Percentiles rank a stretch among this genome's conserved stretches.
Evolutionary conservation across 768 basidiomycete species (phyloP).

Genomic region (Myochromella boudieri): DNA sequence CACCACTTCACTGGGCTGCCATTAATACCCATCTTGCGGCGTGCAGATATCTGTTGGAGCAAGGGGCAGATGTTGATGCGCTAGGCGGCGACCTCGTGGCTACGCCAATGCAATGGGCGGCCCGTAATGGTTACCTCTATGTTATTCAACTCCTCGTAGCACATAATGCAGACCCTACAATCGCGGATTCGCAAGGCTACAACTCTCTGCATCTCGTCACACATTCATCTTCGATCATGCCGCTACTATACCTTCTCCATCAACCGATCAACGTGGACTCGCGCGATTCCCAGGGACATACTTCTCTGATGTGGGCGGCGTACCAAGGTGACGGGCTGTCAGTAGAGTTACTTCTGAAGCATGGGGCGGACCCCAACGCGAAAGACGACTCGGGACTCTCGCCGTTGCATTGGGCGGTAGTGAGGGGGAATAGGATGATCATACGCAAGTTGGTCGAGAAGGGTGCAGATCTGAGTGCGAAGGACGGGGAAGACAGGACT

Average conservation of each 20-base stretch:
- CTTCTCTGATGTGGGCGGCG: conserved; percentile 97
- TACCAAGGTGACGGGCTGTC: conserved; percentile 98
- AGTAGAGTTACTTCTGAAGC: conserved; percentile 85
- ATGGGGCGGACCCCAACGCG: conserved; percentile 78
- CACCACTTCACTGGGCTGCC: conserved; percentile 96
- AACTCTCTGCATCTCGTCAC: conserved; percentile 94
- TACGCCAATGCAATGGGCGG: conserved; percentile 98
- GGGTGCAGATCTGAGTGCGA: conserved; percentile 78
- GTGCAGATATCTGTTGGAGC: conserved; percentile 84
- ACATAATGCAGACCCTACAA: conserved; percentile 90
- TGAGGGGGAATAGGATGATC: conserved; percentile 87
- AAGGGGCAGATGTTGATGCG: conserved; percentile 94
- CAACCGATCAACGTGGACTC: conserved; percentile 93
- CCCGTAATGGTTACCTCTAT: conserved; percentile 94
- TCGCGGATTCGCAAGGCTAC: conserved; percentile 92
- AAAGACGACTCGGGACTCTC: conserved; percentile 83
- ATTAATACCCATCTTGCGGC: conserved; percentile 94
- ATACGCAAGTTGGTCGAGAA: conserved; percentile 85
- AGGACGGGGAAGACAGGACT: conserved; percentile 83
- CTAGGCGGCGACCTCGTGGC: conserved; percentile 92
- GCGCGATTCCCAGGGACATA: conserved; percentile 89
- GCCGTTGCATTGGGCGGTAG: conserved; percentile 96
- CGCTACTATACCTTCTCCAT: conserved; percentile 86
- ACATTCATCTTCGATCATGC: conserved; percentile 94
- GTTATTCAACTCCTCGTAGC: conserved; percentile 89